Conservation (phyloP, 768 basidiomycete species). For the Crucibulum laeve region DNA sequence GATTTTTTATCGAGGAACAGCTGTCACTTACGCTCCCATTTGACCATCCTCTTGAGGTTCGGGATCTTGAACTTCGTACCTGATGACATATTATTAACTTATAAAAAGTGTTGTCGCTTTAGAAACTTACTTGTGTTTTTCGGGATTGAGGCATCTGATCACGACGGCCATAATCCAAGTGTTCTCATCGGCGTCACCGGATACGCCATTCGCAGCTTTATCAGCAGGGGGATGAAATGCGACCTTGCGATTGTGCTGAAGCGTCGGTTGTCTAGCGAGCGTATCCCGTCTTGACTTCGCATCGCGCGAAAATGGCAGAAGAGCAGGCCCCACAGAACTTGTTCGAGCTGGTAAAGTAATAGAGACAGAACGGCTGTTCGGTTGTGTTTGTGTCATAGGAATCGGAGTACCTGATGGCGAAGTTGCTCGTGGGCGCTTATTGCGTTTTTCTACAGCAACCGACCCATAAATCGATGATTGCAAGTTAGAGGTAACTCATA, state of each 20-base stretch:
- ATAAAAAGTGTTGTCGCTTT: neutral
- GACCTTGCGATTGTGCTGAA: conserved; percentile 73
- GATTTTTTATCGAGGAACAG: neutral
- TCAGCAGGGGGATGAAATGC: conserved; percentile 71
- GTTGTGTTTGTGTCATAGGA: conserved; percentile 27
- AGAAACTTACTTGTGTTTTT: conserved; percentile 59
- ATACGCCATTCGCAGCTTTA: conserved; percentile 35
- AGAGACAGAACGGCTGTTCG: conserved; percentile 41
- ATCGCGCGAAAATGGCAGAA: conserved; percentile 55
- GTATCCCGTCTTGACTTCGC: conserved; percentile 65
- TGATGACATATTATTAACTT: conserved; percentile 19
- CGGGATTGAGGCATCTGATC: conserved; percentile 62
- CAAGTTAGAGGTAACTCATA: conserved; percentile 18
- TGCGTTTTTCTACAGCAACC: conserved; percentile 56
- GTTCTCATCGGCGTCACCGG: conserved; percentile 42
- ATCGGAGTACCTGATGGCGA: conserved; percentile 62
- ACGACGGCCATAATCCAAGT: conserved; percentile 82
- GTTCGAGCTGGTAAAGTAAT: conserved; percentile 54
- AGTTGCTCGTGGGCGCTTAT: conserved; percentile 67
- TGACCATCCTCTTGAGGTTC: conserved; percentile 81
- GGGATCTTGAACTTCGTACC: conserved; percentile 84
- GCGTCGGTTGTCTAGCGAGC: conserved; percentile 55
- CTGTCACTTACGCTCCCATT: conserved; percentile 47
- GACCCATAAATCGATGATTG: neutral
- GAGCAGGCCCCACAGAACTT: conserved; percentile 49